These are phyloP conservation scores for Petunia axillaris DNA, from an alignment of 257 asterid species.

Conservation along the genomic window DNA sequence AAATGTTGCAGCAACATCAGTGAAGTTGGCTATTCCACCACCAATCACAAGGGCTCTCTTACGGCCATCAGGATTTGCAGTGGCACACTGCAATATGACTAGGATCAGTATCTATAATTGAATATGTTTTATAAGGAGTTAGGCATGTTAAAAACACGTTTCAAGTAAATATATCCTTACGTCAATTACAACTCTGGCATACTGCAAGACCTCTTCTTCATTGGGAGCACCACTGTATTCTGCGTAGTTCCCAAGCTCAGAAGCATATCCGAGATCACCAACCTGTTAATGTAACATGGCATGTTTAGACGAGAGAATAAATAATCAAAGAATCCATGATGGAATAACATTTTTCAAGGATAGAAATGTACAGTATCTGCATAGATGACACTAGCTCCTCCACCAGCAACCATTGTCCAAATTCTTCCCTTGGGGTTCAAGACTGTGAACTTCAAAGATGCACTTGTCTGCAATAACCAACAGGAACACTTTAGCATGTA, in stretches of 20 bases:
- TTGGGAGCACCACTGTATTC: conserved; percentile 98
- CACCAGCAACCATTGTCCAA: conserved; percentile 99
- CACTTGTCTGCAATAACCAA: conserved; percentile 72
- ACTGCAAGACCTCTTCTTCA: conserved; percentile 94
- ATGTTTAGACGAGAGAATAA: background rate
- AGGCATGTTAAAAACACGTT: background rate
- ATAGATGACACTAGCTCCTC: conserved; percentile 97
- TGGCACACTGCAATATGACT: conserved; percentile 70
- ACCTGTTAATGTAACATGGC: conserved; percentile 47
- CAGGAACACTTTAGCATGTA: conserved; percentile 8
- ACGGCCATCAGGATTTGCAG: conserved; percentile 87
- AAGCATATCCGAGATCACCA: conserved; percentile 94
- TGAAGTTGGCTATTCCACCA: conserved; percentile 96
- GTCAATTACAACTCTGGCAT: conserved; percentile 94
- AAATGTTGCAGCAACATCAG: conserved; percentile 94
- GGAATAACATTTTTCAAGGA: background rate
- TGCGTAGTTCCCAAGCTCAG: conserved; percentile 96
- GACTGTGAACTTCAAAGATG: conserved; percentile 95
- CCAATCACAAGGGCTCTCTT: conserved; percentile 93
- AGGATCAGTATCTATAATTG: background rate
- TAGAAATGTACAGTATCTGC: conserved; percentile 75
- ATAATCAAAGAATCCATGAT: background rate
- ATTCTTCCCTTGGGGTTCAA: conserved; percentile 94
- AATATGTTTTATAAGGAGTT: background rate
- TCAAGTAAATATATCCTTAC: conserved; percentile 45